Evolutionary conservation across 441 rosid species (phyloP).

Genomic region (Hura crepitans): DNA sequence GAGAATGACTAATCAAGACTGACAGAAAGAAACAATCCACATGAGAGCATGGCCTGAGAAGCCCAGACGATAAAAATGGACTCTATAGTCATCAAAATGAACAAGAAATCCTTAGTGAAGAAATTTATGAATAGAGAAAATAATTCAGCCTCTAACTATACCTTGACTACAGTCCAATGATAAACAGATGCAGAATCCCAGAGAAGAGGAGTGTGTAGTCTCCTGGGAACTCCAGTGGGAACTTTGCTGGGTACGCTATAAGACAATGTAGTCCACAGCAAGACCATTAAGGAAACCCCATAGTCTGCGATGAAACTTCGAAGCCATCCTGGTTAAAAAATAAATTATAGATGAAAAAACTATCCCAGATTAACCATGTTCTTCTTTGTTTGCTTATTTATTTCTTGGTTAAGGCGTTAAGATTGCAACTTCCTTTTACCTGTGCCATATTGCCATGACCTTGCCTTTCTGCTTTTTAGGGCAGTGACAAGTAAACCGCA

Average conservation of each 20-base stretch:
- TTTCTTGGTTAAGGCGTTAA: too few species aligned
- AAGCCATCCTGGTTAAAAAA: conserved; percentile 34
- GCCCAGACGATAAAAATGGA: not conserved
- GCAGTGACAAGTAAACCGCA: conserved; percentile 60
- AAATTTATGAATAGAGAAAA: not conserved
- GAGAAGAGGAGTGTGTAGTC: conserved; percentile 48
- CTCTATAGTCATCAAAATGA: conserved; percentile 7
- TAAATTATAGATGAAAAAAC: too few species aligned
- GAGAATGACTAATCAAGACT: not conserved
- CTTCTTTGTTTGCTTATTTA: too few species aligned
- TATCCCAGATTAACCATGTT: too few species aligned
- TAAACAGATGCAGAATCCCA: conserved; percentile 43
- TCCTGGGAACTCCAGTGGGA: conserved; percentile 51
- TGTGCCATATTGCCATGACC: conserved; percentile 77
- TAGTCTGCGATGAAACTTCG: conserved; percentile 51
- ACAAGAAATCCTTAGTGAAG: conserved; percentile 12
- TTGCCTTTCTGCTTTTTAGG: conserved; percentile 61
- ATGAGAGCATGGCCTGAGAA: not conserved
- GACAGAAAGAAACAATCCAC: not conserved
- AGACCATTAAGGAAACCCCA: conserved; percentile 54
- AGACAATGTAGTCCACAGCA: conserved; percentile 48
- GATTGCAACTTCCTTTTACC: too few species aligned
- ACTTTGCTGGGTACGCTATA: conserved; percentile 36
- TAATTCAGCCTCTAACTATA: conserved; percentile 14
- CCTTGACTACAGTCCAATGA: conserved; percentile 54